phyloP scores from a whole-genome alignment of 768 basidiomycete genomes.

The Chalciporus piperatus region DNA sequence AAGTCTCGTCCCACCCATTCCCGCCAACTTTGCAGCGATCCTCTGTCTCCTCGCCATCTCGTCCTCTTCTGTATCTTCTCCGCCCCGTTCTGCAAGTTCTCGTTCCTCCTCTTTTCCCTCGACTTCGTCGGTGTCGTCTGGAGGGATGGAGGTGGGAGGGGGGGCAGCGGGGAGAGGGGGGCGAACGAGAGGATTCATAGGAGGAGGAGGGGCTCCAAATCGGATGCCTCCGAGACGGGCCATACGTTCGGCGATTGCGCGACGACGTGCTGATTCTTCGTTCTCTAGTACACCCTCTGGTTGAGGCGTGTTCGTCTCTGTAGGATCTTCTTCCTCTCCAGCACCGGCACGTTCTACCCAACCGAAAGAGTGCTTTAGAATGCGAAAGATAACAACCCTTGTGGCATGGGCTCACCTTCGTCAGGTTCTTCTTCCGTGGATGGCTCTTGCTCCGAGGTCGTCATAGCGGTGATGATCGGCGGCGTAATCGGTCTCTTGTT shows the following conservation, averaged over 20 bases:
- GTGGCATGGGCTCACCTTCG: constrained; percentile 9
- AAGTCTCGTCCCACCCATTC: constrained; percentile 56
- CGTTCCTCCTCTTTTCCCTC: constrained; percentile 16
- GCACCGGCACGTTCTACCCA: constrained; percentile 2
- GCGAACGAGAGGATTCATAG: constrained; percentile 33
- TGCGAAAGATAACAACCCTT: too few relatives aligned
- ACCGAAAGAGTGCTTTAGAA: not conserved
- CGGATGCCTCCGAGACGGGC: constrained; percentile 85
- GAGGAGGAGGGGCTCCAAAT: constrained; percentile 69
- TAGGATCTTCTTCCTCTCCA: constrained; percentile 18
- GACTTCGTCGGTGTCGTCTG: constrained; percentile 22
- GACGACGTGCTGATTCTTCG: constrained; percentile 51
- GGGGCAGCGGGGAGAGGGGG: constrained; percentile 39
- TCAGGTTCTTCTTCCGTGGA: constrained; percentile 7
- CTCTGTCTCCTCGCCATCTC: constrained; percentile 54
- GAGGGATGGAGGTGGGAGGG: constrained; percentile 33
- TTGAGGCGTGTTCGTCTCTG: constrained; percentile 5
- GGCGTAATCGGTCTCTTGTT: constrained; percentile 18
- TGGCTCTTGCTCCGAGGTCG: constrained; percentile 6
- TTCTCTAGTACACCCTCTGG: constrained; percentile 36
- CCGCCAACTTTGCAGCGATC: constrained; percentile 53
- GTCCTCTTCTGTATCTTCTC: constrained; percentile 58
- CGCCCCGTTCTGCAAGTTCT: too few relatives aligned
- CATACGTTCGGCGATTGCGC: constrained; percentile 91
- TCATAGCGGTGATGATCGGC: constrained; percentile 23